A percentile compares a stretch with the other conserved stretches of the same genome.
These are phyloP conservation scores for Fraxinus quadrangulata DNA, from an alignment of 257 asterid genomes.

Conservation along the genomic window DNA sequence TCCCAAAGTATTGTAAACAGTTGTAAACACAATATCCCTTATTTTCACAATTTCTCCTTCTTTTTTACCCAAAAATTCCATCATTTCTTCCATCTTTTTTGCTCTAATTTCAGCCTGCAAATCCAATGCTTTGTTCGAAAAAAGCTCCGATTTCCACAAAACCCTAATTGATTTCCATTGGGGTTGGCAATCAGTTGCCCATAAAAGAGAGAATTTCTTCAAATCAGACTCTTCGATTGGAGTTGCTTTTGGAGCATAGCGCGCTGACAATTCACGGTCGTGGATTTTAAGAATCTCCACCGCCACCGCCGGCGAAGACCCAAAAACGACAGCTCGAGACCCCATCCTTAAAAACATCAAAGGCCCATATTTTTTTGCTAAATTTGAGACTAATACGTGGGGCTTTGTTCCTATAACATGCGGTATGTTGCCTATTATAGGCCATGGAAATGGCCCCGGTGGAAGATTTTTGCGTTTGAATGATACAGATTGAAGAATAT, in stretches of 20 bases:
- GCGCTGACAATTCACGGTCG: slow-evolving; percentile 41
- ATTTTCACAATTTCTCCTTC: slow-evolving; percentile 34
- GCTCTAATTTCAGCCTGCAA: slow-evolving; percentile 28
- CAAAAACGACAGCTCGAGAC: slow-evolving; percentile 36
- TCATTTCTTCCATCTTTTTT: slow-evolving; percentile 34
- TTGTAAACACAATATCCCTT: slow-evolving; percentile 30
- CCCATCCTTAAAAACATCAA: slow-evolving; percentile 40
- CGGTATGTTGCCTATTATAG: slow-evolving; percentile 43
- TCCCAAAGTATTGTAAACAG: slow-evolving; percentile 33
- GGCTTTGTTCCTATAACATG: slow-evolving; percentile 37
- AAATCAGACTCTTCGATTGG: slow-evolving; percentile 46
- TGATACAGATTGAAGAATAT: background rate
- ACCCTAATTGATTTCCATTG: slow-evolving; percentile 37
- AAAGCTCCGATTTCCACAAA: slow-evolving; percentile 42
- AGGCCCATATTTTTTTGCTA: slow-evolving; percentile 41
- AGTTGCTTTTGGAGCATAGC: slow-evolving; percentile 50
- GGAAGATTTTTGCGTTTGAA: slow-evolving; percentile 34
- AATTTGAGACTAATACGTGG: slow-evolving; percentile 35
- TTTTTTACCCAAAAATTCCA: slow-evolving; percentile 29
- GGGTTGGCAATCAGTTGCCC: slow-evolving; percentile 39
- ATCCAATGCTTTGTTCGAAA: slow-evolving; percentile 35
- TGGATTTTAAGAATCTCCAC: slow-evolving; percentile 39
- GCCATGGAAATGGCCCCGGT: slow-evolving; percentile 53
- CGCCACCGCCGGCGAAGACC: slow-evolving; percentile 40
- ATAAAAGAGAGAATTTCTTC: slow-evolving; percentile 35